Conservation (phyloP, 2,329 filamentous ascomycete species). For the Ophiostoma triangulosporum region DNA sequence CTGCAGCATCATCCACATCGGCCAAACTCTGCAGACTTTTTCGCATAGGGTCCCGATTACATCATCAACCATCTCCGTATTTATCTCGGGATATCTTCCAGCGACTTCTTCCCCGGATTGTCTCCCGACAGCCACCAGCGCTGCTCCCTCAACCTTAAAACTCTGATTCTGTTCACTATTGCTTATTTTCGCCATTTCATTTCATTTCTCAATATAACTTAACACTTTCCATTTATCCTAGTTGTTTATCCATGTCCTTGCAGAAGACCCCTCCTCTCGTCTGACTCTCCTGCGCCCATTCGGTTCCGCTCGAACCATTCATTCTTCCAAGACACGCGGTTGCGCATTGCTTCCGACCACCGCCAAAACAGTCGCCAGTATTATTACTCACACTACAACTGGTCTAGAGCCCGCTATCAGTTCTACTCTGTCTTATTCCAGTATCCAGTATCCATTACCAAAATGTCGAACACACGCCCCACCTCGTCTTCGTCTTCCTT, state of each 20-base stretch:
- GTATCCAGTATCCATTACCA: background rate
- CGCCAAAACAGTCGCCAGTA: background rate
- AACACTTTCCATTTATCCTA: background rate
- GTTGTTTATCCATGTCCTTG: background rate
- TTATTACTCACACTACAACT: background rate
- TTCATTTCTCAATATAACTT: background rate
- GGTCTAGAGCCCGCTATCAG: background rate
- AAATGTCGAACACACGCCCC: conserved; percentile 9
- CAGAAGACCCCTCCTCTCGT: background rate
- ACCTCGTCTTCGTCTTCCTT: conserved; percentile 8
- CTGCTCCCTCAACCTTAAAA: too few species aligned
- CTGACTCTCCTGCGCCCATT: background rate
- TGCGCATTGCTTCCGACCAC: background rate
- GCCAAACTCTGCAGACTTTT: too few species aligned
- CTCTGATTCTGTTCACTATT: background rate
- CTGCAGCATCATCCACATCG: background rate
- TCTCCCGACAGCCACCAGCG: background rate
- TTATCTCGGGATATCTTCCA: background rate
- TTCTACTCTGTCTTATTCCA: too few species aligned
- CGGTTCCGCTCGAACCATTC: background rate
- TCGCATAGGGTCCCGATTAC: too few species aligned
- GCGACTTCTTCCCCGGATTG: background rate
- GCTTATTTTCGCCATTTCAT: background rate
- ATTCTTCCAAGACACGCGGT: background rate
- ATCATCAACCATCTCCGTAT: background rate